Evolutionary conservation across 495 filamentous ascomycete genomes (phyloP).

Genomic region (Penicillium simplicissimum): DNA sequence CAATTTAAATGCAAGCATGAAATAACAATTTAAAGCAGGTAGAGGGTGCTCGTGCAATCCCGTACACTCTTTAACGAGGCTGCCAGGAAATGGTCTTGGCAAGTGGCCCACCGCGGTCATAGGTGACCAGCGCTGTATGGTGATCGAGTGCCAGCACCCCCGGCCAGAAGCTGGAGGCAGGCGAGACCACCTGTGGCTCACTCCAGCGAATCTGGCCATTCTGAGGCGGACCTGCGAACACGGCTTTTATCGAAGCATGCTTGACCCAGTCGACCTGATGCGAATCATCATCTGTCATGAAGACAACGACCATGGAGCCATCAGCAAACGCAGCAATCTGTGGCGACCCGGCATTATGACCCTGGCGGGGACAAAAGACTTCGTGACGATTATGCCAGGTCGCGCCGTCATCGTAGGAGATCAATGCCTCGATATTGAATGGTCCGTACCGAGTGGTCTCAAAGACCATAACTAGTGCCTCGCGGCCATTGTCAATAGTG

Average conservation of each 20-base stretch:
- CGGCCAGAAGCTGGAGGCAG: constrained; percentile 44
- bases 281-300: constrained; percentile 63
- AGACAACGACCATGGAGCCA: constrained; percentile 56
- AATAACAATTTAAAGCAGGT: not conserved
- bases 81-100: constrained; percentile 38
- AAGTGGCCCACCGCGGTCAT: constrained; percentile 43
- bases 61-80: not conserved
- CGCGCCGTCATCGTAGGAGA: constrained; percentile 58
- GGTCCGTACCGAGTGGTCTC: constrained; percentile 53
- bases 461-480: constrained; percentile 57
- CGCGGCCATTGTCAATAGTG: constrained; percentile 41
- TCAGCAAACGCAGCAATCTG: constrained; percentile 58
- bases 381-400: constrained; percentile 54
- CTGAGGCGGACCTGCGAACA: constrained; percentile 38
- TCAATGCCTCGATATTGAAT: constrained; percentile 55
- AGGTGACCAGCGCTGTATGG: constrained; percentile 39
- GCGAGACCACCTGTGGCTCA: constrained; percentile 28
- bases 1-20: not conserved
- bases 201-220: constrained; percentile 43
- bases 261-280: constrained; percentile 38
- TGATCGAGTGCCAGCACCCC: constrained; percentile 43
- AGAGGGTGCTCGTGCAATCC: not conserved
- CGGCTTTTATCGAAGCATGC: constrained; percentile 43
- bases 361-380: constrained; percentile 47
- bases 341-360: constrained; percentile 58